phyloP scores from a whole-genome alignment of 108 stramenopile species.

The Cyclotella sp. region DNA sequence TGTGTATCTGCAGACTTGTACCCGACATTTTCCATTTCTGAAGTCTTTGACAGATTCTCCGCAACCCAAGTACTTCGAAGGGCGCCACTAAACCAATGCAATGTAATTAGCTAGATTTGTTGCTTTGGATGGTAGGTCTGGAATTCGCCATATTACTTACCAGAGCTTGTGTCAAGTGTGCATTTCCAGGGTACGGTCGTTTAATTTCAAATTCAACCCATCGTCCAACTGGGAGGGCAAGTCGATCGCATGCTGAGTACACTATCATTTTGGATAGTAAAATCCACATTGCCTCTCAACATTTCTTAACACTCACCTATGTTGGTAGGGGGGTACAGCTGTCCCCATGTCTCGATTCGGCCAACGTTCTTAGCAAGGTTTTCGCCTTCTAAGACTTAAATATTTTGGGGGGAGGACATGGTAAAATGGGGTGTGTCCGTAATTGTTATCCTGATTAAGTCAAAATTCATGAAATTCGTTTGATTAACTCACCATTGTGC shows the following conservation, averaged over 20 bases:
- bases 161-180: constrained; percentile 31
- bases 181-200: constrained; percentile 17
- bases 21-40: constrained; percentile 26
- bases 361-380: constrained; percentile 46
- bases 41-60: constrained; percentile 30
- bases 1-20: constrained; percentile 43
- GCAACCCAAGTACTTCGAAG: constrained; percentile 36
- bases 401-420: not conserved
- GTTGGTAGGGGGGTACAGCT: constrained; percentile 37
- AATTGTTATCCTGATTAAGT: too few relatives aligned
- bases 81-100: constrained; percentile 3
- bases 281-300: not conserved
- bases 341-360: constrained; percentile 17
- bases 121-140: too few relatives aligned
- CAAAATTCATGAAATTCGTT: too few relatives aligned
- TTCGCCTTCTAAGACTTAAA: constrained; percentile 20
- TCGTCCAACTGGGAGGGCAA: constrained; percentile 16
- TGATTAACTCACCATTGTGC: constrained; percentile 11
- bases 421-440: too few relatives aligned
- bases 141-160: not conserved
- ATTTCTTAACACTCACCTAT: not conserved
- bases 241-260: constrained; percentile 2
- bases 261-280: not conserved
- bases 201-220: constrained; percentile 40
- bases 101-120: not conserved